A percentile compares a stretch with the other conserved stretches of the same genome.
Evolutionary conservation across 306 rosid genomes (phyloP).

Genomic region (Begonia loranthoides): DNA sequence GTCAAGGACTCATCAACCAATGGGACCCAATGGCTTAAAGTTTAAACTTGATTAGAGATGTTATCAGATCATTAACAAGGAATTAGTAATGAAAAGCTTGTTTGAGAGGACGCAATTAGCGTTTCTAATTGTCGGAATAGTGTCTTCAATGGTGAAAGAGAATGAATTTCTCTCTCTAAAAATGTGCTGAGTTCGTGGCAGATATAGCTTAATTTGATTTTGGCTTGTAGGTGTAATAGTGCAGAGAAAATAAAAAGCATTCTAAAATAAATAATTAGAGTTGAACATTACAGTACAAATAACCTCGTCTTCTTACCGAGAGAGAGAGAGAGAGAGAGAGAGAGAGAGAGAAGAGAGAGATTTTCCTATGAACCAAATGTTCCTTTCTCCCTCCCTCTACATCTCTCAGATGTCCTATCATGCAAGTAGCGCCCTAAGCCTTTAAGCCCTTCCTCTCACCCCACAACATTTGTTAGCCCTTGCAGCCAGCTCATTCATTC

Average conservation of each 20-base stretch:
- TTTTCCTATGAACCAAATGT: conserved; percentile 25
- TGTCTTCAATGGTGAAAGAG: no score
- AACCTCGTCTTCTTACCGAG: conserved; percentile 31
- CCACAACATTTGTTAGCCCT: conserved; percentile 39
- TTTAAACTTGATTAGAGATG: no score
- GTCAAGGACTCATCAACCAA: no score
- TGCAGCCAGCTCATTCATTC: conserved; percentile 65
- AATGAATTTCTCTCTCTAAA: no score
- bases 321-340: not conserved
- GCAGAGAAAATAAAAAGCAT: not conserved
- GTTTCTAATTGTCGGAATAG: no score
- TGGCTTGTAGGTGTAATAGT: no score
- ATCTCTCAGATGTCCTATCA: conserved; percentile 58
- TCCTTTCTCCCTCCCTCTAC: conserved; percentile 8
- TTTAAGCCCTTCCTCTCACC: conserved; percentile 27
- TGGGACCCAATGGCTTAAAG: no score
- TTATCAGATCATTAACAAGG: no score
- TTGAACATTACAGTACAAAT: conserved; percentile 7
- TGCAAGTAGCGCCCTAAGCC: conserved; percentile 42
- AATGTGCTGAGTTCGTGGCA: no score
- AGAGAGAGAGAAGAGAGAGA: conserved; percentile 20
- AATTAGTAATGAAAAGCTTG: no score
- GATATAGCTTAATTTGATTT: no score
- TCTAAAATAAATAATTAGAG: conserved; percentile 5
- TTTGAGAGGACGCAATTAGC: no score